These are phyloP conservation scores for Epichloe baconii DNA, from an alignment of 2,329 filamentous ascomycete species.

Conservation along the genomic window DNA sequence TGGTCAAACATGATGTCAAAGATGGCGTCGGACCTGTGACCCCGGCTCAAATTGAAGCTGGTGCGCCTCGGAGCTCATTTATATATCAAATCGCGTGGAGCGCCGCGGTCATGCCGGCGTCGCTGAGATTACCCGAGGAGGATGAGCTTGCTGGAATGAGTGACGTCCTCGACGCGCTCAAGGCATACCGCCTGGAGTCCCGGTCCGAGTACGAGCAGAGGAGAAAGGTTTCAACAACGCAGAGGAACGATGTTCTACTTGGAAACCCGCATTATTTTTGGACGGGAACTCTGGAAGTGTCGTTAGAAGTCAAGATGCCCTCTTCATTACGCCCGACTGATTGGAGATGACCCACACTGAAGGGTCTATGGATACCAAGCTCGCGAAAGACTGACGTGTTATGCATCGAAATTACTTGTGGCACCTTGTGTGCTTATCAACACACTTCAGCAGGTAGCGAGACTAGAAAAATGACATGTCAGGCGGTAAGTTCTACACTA, in stretches of 20 bases:
- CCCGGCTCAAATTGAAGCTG: conserved; percentile 35
- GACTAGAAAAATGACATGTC: too few relatives aligned
- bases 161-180: conserved; percentile 30
- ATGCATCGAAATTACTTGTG: background rate
- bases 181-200: conserved; percentile 23
- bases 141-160: conserved; percentile 24
- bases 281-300: conserved; percentile 26
- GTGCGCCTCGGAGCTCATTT: conserved; percentile 30
- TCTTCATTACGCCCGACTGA: background rate
- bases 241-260: conserved; percentile 4
- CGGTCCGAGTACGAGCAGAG: conserved; percentile 16
- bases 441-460: too few relatives aligned
- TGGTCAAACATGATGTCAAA: conserved; percentile 23
- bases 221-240: conserved; percentile 6
- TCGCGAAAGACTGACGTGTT: too few relatives aligned
- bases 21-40: conserved; percentile 31
- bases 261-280: conserved; percentile 24
- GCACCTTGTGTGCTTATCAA: too few relatives aligned
- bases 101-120: conserved; percentile 28
- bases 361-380: background rate
- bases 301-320: conserved; percentile 1
- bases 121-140: conserved; percentile 15
- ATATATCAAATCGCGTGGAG: conserved; percentile 42
- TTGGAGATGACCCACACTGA: background rate
- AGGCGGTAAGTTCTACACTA: too few relatives aligned